Evolutionary conservation across 2,329 filamentous ascomycete species (phyloP).

Genomic region (Colletotrichum sp.): DNA sequence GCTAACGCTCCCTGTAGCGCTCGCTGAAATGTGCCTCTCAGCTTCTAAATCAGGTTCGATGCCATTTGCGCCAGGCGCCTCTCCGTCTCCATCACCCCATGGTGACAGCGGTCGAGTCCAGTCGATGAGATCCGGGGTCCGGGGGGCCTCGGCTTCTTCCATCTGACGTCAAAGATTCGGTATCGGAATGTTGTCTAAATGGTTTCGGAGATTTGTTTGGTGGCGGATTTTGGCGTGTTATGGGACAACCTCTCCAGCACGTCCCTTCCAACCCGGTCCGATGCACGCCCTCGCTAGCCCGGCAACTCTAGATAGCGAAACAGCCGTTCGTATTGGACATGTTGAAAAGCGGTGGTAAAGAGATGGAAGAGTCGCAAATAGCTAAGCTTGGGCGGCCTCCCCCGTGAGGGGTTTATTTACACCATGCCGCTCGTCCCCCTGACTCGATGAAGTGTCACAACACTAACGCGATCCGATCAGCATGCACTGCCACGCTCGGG

Average conservation of each 20-base stretch:
- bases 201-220: not conserved
- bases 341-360: not conserved
- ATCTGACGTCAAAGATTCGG: not conserved
- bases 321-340: not conserved
- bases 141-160: conserved; percentile 5
- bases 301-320: not conserved
- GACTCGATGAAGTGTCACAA: not conserved
- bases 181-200: not conserved
- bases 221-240: not conserved
- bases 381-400: conserved; percentile 5
- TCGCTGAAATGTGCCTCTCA: not conserved
- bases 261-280: not conserved
- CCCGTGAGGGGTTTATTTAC: conserved; percentile 15
- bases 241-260: not conserved
- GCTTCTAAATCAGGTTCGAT: conserved; percentile 5
- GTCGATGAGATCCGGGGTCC: conserved; percentile 16
- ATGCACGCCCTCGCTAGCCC: not conserved
- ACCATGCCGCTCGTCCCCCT: not conserved
- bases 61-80: not conserved
- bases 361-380: not conserved
- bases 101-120: conserved; percentile 18
- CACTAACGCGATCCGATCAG: conserved; percentile 13
- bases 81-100: conserved; percentile 5
- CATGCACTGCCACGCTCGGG: conserved; percentile 17
- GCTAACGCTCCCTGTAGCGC: conserved; percentile 5